phyloP scores from a whole-genome alignment of 2,329 filamentous ascomycete species.

The Nannizziopsis barbatae region DNA sequence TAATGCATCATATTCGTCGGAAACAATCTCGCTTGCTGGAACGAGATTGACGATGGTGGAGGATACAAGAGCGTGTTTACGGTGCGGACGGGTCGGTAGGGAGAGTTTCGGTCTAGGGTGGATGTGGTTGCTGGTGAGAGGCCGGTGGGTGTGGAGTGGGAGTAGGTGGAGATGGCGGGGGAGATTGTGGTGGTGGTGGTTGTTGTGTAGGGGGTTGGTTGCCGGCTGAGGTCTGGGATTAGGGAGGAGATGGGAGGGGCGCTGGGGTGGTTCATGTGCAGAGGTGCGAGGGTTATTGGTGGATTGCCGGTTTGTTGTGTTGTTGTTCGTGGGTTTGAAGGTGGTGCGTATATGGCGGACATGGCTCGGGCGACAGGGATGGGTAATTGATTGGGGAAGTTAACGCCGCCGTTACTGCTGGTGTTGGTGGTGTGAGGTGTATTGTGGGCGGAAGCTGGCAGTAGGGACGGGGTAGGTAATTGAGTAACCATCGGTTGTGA shows the following conservation, averaged over 20 bases:
- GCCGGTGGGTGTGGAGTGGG: slow-evolving; percentile 50
- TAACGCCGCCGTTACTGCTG: too few relatives aligned
- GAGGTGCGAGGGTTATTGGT: slow-evolving; percentile 21
- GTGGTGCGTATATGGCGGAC: slow-evolving; percentile 58
- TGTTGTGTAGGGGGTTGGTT: slow-evolving; percentile 40
- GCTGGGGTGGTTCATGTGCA: slow-evolving; percentile 24
- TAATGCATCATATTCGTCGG: slow-evolving; percentile 69
- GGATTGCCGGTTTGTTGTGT: slow-evolving; percentile 32
- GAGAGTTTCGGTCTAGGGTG: slow-evolving; percentile 79
- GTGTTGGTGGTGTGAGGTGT: slow-evolving; percentile 19
- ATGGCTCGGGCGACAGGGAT: slow-evolving; percentile 47
- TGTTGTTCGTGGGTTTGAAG: slow-evolving; percentile 36
- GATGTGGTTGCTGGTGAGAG: slow-evolving; percentile 80
- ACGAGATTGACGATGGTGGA: slow-evolving; percentile 64
- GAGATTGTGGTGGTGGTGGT: slow-evolving; percentile 50
- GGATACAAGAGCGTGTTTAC: slow-evolving; percentile 88
- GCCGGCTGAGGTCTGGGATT: slow-evolving; percentile 31
- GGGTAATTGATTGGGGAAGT: slow-evolving; percentile 6
- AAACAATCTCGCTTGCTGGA: slow-evolving; percentile 59
- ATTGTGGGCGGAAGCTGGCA: slow-evolving; percentile 54
- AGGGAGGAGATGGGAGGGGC: slow-evolving; percentile 15
- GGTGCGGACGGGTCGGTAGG: slow-evolving; percentile 79
- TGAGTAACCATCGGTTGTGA: slow-evolving; percentile 37
- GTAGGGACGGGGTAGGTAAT: slow-evolving; percentile 58
- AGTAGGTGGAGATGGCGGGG: slow-evolving; percentile 57